A percentile compares a stretch with the other conserved stretches of the same genome.
These are phyloP conservation scores for Trametes cingulata DNA, from an alignment of 768 basidiomycete genomes.

Conservation along the genomic window DNA sequence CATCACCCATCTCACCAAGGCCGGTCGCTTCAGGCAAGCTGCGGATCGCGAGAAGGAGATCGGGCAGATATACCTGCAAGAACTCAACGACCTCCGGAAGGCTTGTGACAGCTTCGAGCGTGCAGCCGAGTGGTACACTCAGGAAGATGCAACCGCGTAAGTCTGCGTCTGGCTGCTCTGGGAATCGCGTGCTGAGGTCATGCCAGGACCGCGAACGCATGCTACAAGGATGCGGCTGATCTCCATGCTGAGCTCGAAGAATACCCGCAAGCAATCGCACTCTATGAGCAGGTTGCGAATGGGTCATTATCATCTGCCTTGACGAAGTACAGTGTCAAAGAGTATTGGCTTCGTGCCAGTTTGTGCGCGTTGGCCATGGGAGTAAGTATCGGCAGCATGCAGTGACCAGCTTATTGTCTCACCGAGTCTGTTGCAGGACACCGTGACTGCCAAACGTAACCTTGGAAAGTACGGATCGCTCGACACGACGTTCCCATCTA, in stretches of 20 bases:
- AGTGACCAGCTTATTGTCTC: not conserved
- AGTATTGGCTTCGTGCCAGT: constrained; percentile 88
- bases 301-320: constrained; percentile 77
- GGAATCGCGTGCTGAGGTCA: not conserved
- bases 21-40: constrained; percentile 93
- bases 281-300: constrained; percentile 88
- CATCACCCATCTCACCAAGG: constrained; percentile 76
- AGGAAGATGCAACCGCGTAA: constrained; percentile 95
- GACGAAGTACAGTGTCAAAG: constrained; percentile 99
- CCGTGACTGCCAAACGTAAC: constrained; percentile 80
- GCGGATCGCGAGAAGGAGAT: constrained; percentile 99
- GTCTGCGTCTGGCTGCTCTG: constrained; percentile 32
- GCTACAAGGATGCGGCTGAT: constrained; percentile 96
- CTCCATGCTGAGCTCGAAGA: constrained; percentile 88
- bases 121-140: constrained; percentile 97
- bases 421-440: constrained; percentile 56
- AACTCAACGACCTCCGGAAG: constrained; percentile 72
- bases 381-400: constrained; percentile 47
- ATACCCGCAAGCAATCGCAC: constrained; percentile 80
- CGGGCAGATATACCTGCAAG: constrained; percentile 88
- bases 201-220: constrained; percentile 89
- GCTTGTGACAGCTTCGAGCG: constrained; percentile 90
- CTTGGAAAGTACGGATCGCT: constrained; percentile 74
- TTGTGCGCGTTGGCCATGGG: constrained; percentile 87
- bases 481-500: constrained; percentile 83